These are phyloP conservation scores for Noccaea caerulescens DNA, from an alignment of 345 rosid species.

Conservation along the genomic window DNA sequence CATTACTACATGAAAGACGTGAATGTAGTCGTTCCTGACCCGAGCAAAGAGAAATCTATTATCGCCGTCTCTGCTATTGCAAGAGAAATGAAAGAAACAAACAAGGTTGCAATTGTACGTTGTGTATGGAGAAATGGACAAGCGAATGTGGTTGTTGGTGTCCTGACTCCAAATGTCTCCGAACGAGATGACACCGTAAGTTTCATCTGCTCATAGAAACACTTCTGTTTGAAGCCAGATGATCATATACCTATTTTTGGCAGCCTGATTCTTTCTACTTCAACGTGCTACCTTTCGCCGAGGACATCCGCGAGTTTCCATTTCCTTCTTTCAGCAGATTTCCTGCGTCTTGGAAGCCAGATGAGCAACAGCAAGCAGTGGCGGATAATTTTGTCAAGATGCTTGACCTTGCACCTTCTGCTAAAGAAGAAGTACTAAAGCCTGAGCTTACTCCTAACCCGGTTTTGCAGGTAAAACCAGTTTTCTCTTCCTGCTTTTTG, in stretches of 20 bases:
- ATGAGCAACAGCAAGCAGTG: slow-evolving; percentile 77
- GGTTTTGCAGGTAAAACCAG: slow-evolving; percentile 65
- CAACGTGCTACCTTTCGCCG: slow-evolving; percentile 84
- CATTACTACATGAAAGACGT: slow-evolving; percentile 97
- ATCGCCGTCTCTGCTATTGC: slow-evolving; percentile 83
- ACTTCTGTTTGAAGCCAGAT: slow-evolving; percentile 18
- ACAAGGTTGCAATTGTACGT: slow-evolving; percentile 79
- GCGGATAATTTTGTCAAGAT: slow-evolving; percentile 79
- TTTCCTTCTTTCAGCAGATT: slow-evolving; percentile 80
- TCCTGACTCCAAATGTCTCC: slow-evolving; percentile 78
- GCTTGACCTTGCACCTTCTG: slow-evolving; percentile 85
- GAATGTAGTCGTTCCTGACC: slow-evolving; percentile 77
- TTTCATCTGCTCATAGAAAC: slow-evolving; percentile 21
- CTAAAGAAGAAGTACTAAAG: slow-evolving; percentile 59
- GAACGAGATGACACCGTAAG: slow-evolving; percentile 68
- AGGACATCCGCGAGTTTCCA: slow-evolving; percentile 91
- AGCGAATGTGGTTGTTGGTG: slow-evolving; percentile 73
- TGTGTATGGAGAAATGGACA: slow-evolving; percentile 98
- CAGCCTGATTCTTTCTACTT: slow-evolving; percentile 94
- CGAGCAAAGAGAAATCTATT: slow-evolving; percentile 63
- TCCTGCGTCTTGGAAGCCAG: slow-evolving; percentile 74
- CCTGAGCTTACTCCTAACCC: slow-evolving; percentile 94
- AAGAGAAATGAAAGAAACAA: slow-evolving; percentile 82
- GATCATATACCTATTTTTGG: slow-evolving; percentile 18
- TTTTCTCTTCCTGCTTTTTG: slow-evolving; percentile 12